Base-by-base conservation (phyloP, 768 basidiomycete species). In the Tremella mesenterica region DNA sequence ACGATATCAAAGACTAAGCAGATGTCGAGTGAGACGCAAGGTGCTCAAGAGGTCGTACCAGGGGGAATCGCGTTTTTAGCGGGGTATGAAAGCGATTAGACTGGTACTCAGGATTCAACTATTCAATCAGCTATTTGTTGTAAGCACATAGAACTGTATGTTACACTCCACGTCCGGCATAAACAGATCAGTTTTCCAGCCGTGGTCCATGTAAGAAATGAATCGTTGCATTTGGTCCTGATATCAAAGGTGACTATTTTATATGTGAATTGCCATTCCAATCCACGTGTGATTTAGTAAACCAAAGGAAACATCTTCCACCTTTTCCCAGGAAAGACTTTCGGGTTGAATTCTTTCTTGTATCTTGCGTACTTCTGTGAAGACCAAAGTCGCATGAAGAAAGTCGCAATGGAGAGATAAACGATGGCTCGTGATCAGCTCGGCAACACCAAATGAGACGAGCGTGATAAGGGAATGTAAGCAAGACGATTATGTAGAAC, bases 341-440 rank as follows among this genome's bases (percentile, higher is more conserved):
- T 81, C 60, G 81, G 83, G 29, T 90, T 90, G 61, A 96, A 95
- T 72, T 99, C 93, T 68, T 85, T 90, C 78, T 83, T 87, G 76
- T 97, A 97, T 48, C 79, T 79, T 50, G 74, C 76, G 64, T 96
- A 92, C 76, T 95, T 97, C 78, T 92, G 89, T 34, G 80, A 64
- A 13, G 92, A 92, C 95, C 95, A 99, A 6, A 79, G 59, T 12
- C 77, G 76, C 90, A 96, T 96, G 61, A 83, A 83, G 29, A 58
- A 79, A 0, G 77, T 75, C 1, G 80, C 78, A 36, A 87, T 78
- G 9, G 75, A 77, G 41, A 81, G 72, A 75, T 93, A 97, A 20
- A 84, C 54, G 27, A 62, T 63, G 39, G 72, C 76, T 77, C 56
- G 23, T n/a, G 1, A n/a, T n/a, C 20, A 50, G 3, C 8, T n/a